Base-by-base conservation (phyloP, 164 flowering plant genomes). In the Sextonia rubra region DNA sequence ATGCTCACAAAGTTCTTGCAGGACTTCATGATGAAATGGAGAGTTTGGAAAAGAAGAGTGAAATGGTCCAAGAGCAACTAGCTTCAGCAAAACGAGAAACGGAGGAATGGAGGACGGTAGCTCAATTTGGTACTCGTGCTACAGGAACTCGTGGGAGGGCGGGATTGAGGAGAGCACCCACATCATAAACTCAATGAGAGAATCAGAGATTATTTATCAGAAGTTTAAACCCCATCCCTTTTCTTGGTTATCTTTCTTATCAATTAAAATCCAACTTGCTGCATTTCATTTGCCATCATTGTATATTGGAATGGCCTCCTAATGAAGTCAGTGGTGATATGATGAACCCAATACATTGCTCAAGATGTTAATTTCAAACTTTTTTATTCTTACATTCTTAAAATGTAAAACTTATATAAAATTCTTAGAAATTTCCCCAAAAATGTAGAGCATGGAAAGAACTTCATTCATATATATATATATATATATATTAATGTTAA, bases 1-100 rank as follows among this genome's bases (percentile, higher is more conserved):
- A 91, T 77, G 97, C 92, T 0, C 95, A 91, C 74, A 80, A 77
- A 75, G 72, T 89, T 14, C 81, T 90, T 14, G 73, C 85, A 89
- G 89, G 80, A 61, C 90, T 94, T 67, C 92, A 95, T 4, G 77
- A 82, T 68, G 99, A 94, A 75, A 86, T 87, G 73, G 93, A 91
- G 77, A 85, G 52, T 74, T 76, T 89, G 66, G 90, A 84, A 27
- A 91, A 82, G 80, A 86, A 75, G 81, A 87, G 76, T 62, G 90
- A 84, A 75, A 91, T 82, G 75, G 86, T 92, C 0, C 95, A 91
- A 66, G 92, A 84, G 64, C 95, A 89, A 68, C 58, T 92, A 74
- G 91, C 86, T 12, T 69, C 87, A 27, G 91, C 97, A 15, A 94
- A 94, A 76, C 94, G 97, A 6, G 97, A 92, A 65, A 89, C 92